Base-by-base conservation (phyloP, 2,329 filamentous ascomycete genomes). In the Hypoxylon sp. region DNA sequence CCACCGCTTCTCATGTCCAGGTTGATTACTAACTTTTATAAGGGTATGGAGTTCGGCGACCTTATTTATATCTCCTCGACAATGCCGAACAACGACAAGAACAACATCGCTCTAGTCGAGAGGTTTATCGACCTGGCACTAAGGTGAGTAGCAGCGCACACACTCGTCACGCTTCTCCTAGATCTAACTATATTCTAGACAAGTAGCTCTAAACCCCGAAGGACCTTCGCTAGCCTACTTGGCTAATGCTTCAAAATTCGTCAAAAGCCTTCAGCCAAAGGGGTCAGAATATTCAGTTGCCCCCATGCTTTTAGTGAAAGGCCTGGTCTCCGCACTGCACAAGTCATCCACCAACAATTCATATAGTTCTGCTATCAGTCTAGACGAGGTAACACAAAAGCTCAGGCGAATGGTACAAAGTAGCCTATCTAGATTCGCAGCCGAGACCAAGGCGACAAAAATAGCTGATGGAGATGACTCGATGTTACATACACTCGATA, bases 31-130 rank as follows among this genome's bases (percentile, higher is more conserved):
- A 46, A 73, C 60, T 41, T 38, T 19, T n/a, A 23, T 5, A 49
- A 79, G 76, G 69, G 66, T 11, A 78, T 78, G 75, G 69, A 72
- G 19, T 77, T 78, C 14, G 46, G 68, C 10, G 77, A 79, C 50
- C 60, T 78, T 23, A 55, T 74, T 55, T 67, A 74, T 34, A 63
- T 77, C n/a, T 72, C 73, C 32, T 69, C 68, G 11, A 55, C 59
- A 10, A 58, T 73, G 30, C 62, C 60, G 21, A 66, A 51, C 48
- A 19, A 63, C 2, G 58, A 75, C 48, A 41, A 65, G 30, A 62
- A 23, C 11, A 14, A 68, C 28, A 32, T 73, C 23, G 52, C 60
- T 41, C 48, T 75, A 14, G 52, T 73, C 9, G 74, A 76, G 58
- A 74, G 68, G 59, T 58, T 79, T n/a, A 60, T 74, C 21, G 68